Conservation (phyloP, 345 rosid species). For the Acer yangbiense region DNA sequence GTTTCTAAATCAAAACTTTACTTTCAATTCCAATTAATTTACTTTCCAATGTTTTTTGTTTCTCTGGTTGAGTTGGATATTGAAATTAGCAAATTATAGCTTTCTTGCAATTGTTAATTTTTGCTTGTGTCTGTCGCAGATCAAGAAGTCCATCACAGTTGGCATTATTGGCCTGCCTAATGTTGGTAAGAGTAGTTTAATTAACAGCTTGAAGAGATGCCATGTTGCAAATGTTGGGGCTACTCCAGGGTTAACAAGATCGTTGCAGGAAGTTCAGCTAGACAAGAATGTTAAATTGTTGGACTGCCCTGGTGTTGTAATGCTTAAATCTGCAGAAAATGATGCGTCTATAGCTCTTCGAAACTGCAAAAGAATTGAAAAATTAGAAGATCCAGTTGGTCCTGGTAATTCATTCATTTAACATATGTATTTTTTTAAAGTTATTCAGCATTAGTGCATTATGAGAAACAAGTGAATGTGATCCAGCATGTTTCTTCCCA, state of each 20-base stretch:
- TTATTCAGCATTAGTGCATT: not conserved
- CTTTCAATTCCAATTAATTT: not conserved
- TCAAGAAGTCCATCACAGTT: constrained; percentile 88
- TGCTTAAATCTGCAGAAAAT: constrained; percentile 76
- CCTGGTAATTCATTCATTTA: constrained; percentile 58
- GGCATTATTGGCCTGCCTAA: constrained; percentile 94
- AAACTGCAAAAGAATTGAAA: constrained; percentile 96
- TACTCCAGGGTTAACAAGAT: constrained; percentile 91
- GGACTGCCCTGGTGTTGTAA: constrained; percentile 98
- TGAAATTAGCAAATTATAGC: not conserved
- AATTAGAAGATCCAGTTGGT: constrained; percentile 88
- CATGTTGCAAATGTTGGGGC: constrained; percentile 95
- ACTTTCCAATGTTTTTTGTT: constrained; percentile 2
- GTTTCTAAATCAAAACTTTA: not conserved
- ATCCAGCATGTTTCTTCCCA: not conserved
- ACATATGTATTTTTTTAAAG: no score
- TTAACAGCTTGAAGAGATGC: constrained; percentile 92
- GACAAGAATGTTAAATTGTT: constrained; percentile 88
- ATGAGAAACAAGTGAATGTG: not conserved
- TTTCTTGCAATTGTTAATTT: constrained; percentile 9
- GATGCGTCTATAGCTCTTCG: constrained; percentile 81
- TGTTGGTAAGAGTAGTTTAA: constrained; percentile 99
- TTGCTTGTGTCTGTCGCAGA: constrained; percentile 46
- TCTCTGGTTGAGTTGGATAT: not conserved
- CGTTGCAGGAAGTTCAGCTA: constrained; percentile 94